These are phyloP conservation scores for Russula abietina DNA, from an alignment of 768 basidiomycete species.

Conservation along the genomic window DNA sequence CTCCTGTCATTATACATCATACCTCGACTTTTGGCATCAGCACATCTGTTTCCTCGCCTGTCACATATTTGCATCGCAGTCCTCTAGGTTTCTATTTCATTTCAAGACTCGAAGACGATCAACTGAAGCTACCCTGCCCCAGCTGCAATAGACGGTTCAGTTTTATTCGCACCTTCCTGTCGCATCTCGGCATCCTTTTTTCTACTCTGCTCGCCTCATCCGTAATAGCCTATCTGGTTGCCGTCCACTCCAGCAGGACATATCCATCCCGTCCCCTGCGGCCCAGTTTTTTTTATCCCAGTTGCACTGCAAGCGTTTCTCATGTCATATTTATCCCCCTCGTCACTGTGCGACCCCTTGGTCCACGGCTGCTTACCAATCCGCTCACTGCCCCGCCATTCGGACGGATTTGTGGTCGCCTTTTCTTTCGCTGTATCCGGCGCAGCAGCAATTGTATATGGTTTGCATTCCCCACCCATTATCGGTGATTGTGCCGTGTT, in stretches of 20 bases:
- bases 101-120: conserved; percentile 16
- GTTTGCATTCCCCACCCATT: conserved; percentile 1
- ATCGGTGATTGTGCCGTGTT: conserved; percentile 7
- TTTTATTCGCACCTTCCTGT: conserved; percentile 32
- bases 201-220: conserved; percentile 27
- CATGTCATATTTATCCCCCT: conserved; percentile 34
- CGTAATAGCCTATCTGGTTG: conserved; percentile 27
- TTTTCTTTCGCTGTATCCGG: not conserved
- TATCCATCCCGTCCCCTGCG: conserved; percentile 60
- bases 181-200: conserved; percentile 26
- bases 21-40: conserved; percentile 13
- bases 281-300: conserved; percentile 32
- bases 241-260: conserved; percentile 38
- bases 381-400: not conserved
- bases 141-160: conserved; percentile 24
- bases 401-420: not conserved
- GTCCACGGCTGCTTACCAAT: conserved; percentile 1
- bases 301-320: conserved; percentile 27
- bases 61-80: conserved; percentile 26
- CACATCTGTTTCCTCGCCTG: conserved; percentile 28
- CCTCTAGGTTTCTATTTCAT: conserved; percentile 10
- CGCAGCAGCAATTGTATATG: conserved; percentile 8
- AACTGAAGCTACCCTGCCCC: conserved; percentile 24
- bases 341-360: conserved; percentile 27
- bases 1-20: conserved; percentile 14